phyloP scores from a whole-genome alignment of 208 protist species.

The Trypanosoma cruzi region DNA sequence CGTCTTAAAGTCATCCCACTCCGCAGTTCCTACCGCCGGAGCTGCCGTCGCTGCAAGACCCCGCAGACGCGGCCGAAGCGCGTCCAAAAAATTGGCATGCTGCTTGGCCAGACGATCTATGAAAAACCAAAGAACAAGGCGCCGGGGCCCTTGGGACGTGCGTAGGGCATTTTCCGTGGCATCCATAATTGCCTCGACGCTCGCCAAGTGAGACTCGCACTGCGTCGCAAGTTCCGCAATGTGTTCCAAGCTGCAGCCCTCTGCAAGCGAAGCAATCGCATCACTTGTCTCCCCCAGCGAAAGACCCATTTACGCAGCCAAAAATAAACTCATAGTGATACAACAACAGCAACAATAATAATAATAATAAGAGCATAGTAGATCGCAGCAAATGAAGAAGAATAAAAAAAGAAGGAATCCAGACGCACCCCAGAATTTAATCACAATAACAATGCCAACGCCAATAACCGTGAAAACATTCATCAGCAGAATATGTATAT shows the following conservation, averaged over 20 bases:
- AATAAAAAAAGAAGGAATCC: slow-evolving; percentile 3
- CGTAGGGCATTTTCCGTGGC: slow-evolving; percentile 73
- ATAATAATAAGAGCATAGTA: slow-evolving; percentile 9
- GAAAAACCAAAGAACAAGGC: slow-evolving; percentile 84
- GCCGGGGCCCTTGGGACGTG: slow-evolving; percentile 44
- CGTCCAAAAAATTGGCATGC: slow-evolving; percentile 75
- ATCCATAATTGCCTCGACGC: slow-evolving; percentile 70
- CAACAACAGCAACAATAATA: neutral
- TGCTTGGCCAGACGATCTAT: slow-evolving; percentile 89
- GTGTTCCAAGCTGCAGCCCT: slow-evolving; percentile 45
- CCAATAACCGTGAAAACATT: too few species aligned
- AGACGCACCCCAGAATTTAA: too few species aligned
- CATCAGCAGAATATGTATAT: too few species aligned
- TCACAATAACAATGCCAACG: neutral
- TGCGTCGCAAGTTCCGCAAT: slow-evolving; percentile 52
- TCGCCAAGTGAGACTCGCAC: slow-evolving; percentile 70
- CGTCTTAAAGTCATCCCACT: slow-evolving; percentile 68
- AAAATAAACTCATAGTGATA: slow-evolving; percentile 11
- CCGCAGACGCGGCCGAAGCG: slow-evolving; percentile 66
- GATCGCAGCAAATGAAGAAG: neutral
- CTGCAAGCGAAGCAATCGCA: slow-evolving; percentile 64
- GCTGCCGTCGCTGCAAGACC: slow-evolving; percentile 50
- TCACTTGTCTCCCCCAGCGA: slow-evolving; percentile 73
- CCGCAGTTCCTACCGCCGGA: slow-evolving; percentile 28
- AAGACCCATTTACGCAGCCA: slow-evolving; percentile 31